phyloP scores from a whole-genome alignment of 78 protist species.

The Protostelium mycophagum region DNA sequence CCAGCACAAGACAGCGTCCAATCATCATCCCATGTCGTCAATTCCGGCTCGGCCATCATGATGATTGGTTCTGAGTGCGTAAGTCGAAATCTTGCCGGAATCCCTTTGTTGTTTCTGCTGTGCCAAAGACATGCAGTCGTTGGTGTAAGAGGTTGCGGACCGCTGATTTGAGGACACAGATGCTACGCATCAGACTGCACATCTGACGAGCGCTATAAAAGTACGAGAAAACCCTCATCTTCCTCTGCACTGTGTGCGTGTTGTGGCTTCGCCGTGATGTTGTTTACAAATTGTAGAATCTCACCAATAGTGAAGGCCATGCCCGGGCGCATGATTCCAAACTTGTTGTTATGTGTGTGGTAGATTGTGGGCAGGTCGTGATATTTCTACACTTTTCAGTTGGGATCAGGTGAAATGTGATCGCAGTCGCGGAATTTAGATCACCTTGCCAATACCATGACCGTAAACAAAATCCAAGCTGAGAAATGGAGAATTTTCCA shows the following conservation, averaged over 20 bases:
- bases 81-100: too few species aligned
- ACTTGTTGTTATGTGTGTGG: background rate
- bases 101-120: too few species aligned
- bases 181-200: too few species aligned
- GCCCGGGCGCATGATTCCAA: conserved; percentile 82
- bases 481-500: background rate
- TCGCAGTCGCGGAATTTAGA: conserved; percentile 29
- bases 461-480: background rate
- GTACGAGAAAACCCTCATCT: conserved; percentile 53
- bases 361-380: background rate
- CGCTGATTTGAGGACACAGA: too few species aligned
- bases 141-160: too few species aligned
- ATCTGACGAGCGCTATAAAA: too few species aligned
- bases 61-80: background rate
- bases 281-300: too few species aligned
- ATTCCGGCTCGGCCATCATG: conserved; percentile 1
- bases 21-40: conserved; percentile 82
- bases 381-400: background rate
- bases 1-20: conserved; percentile 91
- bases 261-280: too few species aligned
- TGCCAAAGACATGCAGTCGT: too few species aligned
- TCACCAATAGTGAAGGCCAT: conserved; percentile 90
- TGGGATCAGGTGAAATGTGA: conserved; percentile 6
- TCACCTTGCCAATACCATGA: conserved; percentile 57
- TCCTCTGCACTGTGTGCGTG: too few species aligned